These are phyloP conservation scores for Takashimella tepidaria DNA, from an alignment of 1,284 basidiomycete genomes.

Conservation along the genomic window DNA sequence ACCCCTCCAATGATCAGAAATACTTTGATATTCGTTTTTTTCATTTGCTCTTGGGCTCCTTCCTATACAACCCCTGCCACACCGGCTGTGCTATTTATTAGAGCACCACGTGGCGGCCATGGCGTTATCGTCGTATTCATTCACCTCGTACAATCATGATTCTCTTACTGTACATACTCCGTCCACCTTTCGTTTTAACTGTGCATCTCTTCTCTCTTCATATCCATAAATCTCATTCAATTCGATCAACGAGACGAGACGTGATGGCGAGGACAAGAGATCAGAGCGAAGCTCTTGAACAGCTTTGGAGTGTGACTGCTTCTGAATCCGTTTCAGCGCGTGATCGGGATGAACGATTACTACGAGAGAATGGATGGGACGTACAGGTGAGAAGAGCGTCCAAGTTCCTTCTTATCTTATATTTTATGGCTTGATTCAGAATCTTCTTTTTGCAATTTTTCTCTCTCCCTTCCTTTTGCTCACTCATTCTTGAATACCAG, in stretches of 20 bases:
- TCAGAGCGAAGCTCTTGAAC: conserved; percentile 37
- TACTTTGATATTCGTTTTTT: too few relatives aligned
- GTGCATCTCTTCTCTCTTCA: neutral
- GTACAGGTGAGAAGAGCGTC: conserved; percentile 38
- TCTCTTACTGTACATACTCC: neutral
- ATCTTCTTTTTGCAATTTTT: neutral
- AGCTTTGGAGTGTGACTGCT: conserved; percentile 44
- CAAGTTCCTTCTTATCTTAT: neutral
- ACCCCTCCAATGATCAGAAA: too few relatives aligned
- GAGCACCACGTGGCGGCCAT: too few relatives aligned
- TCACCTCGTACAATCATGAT: too few relatives aligned
- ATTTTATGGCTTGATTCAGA: neutral
- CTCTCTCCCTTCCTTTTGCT: neutral
- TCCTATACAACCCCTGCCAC: neutral
- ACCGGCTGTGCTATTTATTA: too few relatives aligned
- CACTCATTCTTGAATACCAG: conserved; percentile 12
- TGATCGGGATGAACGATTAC: conserved; percentile 39
- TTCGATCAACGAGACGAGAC: neutral
- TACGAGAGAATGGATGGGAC: conserved; percentile 45
- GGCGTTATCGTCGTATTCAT: conserved; percentile 1
- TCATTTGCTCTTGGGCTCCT: neutral
- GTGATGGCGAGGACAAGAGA: conserved; percentile 26
- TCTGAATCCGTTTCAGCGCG: conserved; percentile 31
- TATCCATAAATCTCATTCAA: neutral
- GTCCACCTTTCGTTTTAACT: neutral